Base-by-base conservation (phyloP, 1,284 basidiomycete species). In the Pisolithus thermaeus region DNA sequence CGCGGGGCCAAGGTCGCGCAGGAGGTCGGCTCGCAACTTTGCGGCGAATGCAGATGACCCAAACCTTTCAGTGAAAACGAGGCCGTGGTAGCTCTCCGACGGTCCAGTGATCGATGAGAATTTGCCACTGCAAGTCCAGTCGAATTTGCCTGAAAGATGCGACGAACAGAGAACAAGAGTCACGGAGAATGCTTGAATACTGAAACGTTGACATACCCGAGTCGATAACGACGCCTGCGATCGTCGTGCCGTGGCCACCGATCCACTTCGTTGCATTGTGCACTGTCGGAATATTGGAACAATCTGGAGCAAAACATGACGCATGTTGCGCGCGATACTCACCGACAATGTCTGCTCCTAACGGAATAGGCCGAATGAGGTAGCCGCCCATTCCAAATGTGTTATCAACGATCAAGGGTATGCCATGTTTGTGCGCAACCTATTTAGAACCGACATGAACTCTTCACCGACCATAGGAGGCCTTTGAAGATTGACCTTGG, bases 241-340 rank as follows among this genome's bases (percentile, higher is more conserved):
- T 91, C 22, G 90, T 92, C 3, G 87, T 94, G 52, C 92, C 91
- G 65, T 92, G 92, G 0, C 92, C 90, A 28, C 90, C 87, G 49
- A 94, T 92, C 92, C 92, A 95, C 66, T 95, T 94, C 4, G 91
- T 93, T 0, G 90, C 90, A 53, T 84, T 88, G 71, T 93, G 87
- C 7, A 92, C 87, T 77, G 49, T 18, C 7, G n/a, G 39, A 30
- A 47, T 30, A 50, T 56, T 20, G 35, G 39, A 11, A 7, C 43
- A 42, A 44, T 4, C 2, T 2, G 4, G 1, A 23, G 40, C 20
- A 11, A 6, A 12, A 25, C 4, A 8, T 27, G 16, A 4, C 22
- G 16, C 3, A n/a, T 16, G 36, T 30, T 14, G 22, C 9, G 28
- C 11, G 9, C 28, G 11, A 30, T 32, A 67, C 75, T 36, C 37